Evolutionary conservation across 192 early-diverging fungal genomes (phyloP).

Genomic region (Coemansia sp.): DNA sequence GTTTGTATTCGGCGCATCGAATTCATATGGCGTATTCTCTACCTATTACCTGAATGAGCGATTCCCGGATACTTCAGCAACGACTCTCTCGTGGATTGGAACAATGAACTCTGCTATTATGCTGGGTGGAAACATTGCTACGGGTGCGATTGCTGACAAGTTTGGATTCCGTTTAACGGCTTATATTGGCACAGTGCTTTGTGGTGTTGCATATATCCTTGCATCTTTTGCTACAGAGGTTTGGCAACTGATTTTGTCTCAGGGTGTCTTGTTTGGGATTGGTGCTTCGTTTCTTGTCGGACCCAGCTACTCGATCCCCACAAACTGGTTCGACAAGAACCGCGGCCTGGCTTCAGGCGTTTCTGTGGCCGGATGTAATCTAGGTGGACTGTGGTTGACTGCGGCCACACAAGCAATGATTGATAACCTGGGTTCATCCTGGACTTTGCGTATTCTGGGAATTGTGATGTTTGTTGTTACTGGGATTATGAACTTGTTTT

Average conservation of each 20-base stretch:
- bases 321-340: conserved; percentile 67
- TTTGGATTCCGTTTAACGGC: conserved; percentile 28
- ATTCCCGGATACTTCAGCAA: conserved; percentile 24
- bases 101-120: conserved; percentile 29
- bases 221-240: conserved; percentile 43
- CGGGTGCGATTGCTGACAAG: conserved; percentile 37
- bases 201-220: conserved; percentile 27
- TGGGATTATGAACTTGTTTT: conserved; percentile 24
- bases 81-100: conserved; percentile 40
- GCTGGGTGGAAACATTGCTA: conserved; percentile 20
- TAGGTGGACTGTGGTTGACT: conserved; percentile 68
- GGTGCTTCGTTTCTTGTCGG: conserved; percentile 64
- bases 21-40: conserved; percentile 43
- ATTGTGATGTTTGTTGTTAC: conserved; percentile 48
- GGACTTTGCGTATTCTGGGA: conserved; percentile 68
- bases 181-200: conserved; percentile 33
- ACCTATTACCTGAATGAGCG: conserved; percentile 43
- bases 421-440: conserved; percentile 53
- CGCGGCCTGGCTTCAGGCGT: conserved; percentile 69
- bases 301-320: conserved; percentile 59
- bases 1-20: conserved; percentile 35
- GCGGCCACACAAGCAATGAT: conserved; percentile 60
- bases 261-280: conserved; percentile 71
- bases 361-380: conserved; percentile 68
- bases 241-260: conserved; percentile 73